Conservation (phyloP, 768 basidiomycete species). For the Rossbeevera mucosa region DNA sequence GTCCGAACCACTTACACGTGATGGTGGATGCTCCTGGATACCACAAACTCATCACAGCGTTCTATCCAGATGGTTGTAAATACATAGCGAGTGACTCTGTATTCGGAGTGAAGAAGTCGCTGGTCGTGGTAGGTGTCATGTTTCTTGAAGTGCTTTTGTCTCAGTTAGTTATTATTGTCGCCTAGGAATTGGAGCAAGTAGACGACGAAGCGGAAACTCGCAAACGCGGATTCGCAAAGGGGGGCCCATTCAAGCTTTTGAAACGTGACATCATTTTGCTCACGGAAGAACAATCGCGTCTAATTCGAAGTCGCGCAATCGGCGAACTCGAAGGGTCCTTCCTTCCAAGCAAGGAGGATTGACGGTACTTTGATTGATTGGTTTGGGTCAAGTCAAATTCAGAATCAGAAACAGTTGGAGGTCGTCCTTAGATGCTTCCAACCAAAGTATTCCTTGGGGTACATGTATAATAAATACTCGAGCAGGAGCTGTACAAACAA, state of each 20-base stretch:
- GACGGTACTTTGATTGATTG: neutral
- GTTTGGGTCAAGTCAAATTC: neutral
- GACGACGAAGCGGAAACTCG: constrained; percentile 51
- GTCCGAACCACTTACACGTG: constrained; percentile 80
- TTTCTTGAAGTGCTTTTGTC: neutral
- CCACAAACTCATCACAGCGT: constrained; percentile 65
- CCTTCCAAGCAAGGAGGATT: neutral
- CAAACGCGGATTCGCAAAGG: constrained; percentile 44
- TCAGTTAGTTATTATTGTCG: neutral
- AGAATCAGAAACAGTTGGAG: neutral
- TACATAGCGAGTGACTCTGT: constrained; percentile 70
- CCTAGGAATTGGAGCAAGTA: constrained; percentile 49
- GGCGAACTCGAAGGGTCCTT: constrained; percentile 8
- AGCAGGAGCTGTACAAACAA: no score
- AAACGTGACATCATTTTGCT: constrained; percentile 43
- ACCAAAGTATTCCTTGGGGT: neutral
- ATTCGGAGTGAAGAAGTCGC: constrained; percentile 76
- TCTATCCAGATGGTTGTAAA: constrained; percentile 68
- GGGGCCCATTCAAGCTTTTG: constrained; percentile 46
- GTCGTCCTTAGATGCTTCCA: neutral
- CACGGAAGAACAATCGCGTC: constrained; percentile 38
- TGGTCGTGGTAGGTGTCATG: constrained; percentile 60
- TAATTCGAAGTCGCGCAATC: constrained; percentile 19
- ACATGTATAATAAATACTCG: neutral
- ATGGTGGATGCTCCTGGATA: constrained; percentile 68